Evolutionary conservation across 768 basidiomycete species (phyloP).

Genomic region (Suillus bovinus): DNA sequence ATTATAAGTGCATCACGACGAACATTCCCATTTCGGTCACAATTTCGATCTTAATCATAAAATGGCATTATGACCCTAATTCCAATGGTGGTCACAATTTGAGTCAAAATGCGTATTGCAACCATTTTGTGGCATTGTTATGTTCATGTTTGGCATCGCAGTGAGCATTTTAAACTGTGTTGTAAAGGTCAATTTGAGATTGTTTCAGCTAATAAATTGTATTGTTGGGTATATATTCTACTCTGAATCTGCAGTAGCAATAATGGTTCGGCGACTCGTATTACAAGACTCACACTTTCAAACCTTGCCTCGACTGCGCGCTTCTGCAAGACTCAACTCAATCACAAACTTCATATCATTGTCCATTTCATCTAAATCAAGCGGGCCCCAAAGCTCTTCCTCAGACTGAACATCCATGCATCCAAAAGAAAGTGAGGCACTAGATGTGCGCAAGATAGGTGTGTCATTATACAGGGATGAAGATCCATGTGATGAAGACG

Average conservation of each 20-base stretch:
- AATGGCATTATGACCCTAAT: not conserved
- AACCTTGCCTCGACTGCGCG: too few relatives aligned
- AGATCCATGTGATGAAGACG: constrained; percentile 14
- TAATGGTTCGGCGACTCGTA: too few relatives aligned
- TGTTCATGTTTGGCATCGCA: not conserved
- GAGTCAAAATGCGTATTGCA: not conserved
- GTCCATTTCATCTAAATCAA: constrained; percentile 46
- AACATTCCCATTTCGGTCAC: not conserved
- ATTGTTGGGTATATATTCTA: not conserved
- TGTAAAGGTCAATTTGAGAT: not conserved
- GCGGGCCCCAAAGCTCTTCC: not conserved
- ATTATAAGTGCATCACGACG: not conserved
- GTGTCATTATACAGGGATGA: constrained; percentile 17
- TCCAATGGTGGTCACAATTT: not conserved
- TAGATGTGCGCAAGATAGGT: constrained; percentile 15
- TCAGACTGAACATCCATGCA: constrained; percentile 7
- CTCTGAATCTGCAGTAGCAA: not conserved
- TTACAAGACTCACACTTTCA: too few relatives aligned
- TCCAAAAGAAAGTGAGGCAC: constrained; percentile 17
- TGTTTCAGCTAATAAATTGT: not conserved
- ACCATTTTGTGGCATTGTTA: not conserved
- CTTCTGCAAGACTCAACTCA: constrained; percentile 68
- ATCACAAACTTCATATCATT: constrained; percentile 66
- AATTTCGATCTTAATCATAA: not conserved
- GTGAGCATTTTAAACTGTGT: not conserved